Base-by-base conservation (phyloP, 1,284 basidiomycete species). In the Boletellus deceptivus region DNA sequence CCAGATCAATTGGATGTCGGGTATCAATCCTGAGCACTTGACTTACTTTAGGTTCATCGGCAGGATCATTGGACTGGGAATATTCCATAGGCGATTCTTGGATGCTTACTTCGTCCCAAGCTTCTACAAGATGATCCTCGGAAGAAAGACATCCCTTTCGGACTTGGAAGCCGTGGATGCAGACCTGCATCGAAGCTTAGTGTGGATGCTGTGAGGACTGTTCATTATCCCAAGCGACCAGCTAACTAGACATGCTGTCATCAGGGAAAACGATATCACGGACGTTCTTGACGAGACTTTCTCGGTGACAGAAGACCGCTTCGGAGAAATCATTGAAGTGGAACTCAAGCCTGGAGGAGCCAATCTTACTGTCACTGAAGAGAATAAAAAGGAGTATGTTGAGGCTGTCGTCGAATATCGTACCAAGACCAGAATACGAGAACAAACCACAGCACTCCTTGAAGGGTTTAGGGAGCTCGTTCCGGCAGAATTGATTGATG, bases 31-130 rank as follows among this genome's bases (percentile, higher is more conserved):
- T 0, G 97, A 99, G 70, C 97, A 99, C 72, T 73, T 99, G 61
- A 98, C 94, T 75, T 99, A 99, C 77, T 99, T 99, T 86, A 98
- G 97, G 76, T 99, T 99, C 70, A 98, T 98, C 57, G 96, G 97
- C 17, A 85, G 97, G 48, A 87, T 89, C 55, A 79, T 98, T 59
- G 96, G 95, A 54, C 80, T 98, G 18, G 95, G 93, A 50, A 97
- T 99, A 70, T 99, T 98, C 86, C 97, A 99, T 71, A 84, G 95
- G 59, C 87, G 96, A 10, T 99, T 99, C 86, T 77, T 99, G 49
- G 97, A 99, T 65, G 95, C 96, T 40, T 99, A 99, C 79, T 99
- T 99, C 68, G 96, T 99, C 56, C 88, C 93, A 43, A 93, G 91
- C 59, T 96, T 99, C 80, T 99, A 99, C 81, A 99, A 99, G 82